A percentile compares a stretch with the other conserved stretches of the same genome.
These are phyloP conservation scores for Dactylellina cionopaga DNA, from an alignment of 2,329 filamentous ascomycete species.

Conservation along the genomic window DNA sequence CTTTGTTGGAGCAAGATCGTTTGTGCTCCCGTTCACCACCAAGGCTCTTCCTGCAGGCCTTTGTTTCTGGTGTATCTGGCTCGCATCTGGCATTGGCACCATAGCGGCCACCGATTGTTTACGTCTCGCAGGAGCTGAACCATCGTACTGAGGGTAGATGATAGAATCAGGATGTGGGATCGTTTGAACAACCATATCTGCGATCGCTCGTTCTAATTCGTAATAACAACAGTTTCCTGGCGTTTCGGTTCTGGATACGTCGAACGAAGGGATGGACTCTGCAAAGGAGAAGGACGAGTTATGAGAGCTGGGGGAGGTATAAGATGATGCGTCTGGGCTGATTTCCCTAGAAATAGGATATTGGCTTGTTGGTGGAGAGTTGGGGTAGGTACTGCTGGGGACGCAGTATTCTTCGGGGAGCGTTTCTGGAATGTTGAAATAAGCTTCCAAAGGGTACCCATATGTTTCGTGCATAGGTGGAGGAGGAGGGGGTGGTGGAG, in stretches of 20 bases:
- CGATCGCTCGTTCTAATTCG: not conserved
- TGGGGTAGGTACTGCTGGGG: conserved; percentile 4
- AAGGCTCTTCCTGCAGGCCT: not conserved
- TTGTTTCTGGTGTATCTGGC: not conserved
- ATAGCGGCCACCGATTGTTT: not conserved
- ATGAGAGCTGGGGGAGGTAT: not conserved
- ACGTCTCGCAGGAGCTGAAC: not conserved
- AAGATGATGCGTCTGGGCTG: not conserved
- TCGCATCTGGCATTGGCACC: not conserved
- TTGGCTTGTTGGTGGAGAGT: not conserved
- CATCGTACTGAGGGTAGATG: conserved; percentile 5
- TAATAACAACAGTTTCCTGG: conserved; percentile 1
- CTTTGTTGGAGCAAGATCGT: conserved; percentile 11
- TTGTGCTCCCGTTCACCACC: conserved; percentile 47
- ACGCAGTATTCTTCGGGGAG: conserved; percentile 17
- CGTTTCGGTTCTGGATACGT: conserved; percentile 26
- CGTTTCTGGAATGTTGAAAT: conserved; percentile 37
- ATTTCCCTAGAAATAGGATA: conserved; percentile 32
- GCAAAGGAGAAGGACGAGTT: conserved; percentile 11
- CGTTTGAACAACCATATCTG: conserved; percentile 31
- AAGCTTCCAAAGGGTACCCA: conserved; percentile 9
- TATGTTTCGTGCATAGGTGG: not conserved
- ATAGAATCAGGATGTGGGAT: conserved; percentile 28
- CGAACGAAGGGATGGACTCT: conserved; percentile 12
- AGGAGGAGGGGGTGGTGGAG: not conserved